These are phyloP conservation scores for Asterophora lycoperdoides DNA, from an alignment of 768 basidiomycete genomes.

Conservation along the genomic window DNA sequence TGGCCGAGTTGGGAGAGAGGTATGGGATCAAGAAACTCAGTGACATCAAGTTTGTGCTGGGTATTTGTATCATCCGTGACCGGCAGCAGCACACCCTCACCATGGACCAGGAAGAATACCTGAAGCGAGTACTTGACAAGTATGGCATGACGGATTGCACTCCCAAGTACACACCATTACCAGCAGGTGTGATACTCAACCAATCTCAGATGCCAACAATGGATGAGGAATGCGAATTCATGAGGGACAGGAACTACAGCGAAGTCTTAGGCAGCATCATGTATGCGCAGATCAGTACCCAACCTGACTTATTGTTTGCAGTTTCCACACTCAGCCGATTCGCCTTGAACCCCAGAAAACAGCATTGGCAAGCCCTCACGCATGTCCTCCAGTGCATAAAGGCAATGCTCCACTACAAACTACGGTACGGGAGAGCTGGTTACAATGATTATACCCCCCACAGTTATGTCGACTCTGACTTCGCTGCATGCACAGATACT, in stretches of 20 bases:
- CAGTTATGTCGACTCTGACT: not conserved
- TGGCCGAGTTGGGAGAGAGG: not conserved
- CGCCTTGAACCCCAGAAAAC: not conserved
- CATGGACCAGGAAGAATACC: too few species aligned
- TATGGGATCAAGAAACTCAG: constrained; percentile 5
- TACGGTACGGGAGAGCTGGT: not conserved
- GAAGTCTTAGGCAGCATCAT: too few species aligned
- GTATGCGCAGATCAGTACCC: too few species aligned
- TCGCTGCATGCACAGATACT: too few species aligned
- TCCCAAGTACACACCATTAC: not conserved
- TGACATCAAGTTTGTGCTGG: not conserved
- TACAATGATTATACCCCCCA: not conserved
- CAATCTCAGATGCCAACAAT: not conserved
- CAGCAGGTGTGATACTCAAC: not conserved
- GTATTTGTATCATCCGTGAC: not conserved
- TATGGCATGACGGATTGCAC: too few species aligned
- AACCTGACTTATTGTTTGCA: not conserved
- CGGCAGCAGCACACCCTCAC: not conserved
- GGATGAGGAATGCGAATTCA: not conserved
- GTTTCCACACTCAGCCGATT: not conserved
- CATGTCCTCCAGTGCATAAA: not conserved
- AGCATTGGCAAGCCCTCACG: too few species aligned
- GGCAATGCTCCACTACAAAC: not conserved
- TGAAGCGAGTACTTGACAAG: too few species aligned
- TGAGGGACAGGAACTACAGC: too few species aligned